Evolutionary conservation across 192 early-diverging fungal genomes (phyloP).

Genomic region (Coemansia sp.): DNA sequence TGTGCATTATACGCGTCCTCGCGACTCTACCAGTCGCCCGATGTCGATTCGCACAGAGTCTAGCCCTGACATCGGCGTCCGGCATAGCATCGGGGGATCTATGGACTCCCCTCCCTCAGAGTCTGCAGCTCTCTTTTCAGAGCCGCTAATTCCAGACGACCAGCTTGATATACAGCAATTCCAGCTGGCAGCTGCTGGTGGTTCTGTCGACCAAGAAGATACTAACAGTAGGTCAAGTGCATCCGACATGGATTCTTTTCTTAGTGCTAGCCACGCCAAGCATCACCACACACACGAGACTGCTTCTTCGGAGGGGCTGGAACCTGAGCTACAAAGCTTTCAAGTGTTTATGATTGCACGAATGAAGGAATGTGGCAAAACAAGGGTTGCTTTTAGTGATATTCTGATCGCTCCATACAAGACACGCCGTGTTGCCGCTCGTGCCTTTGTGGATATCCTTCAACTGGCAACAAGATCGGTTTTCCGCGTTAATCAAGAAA

Average conservation of each 20-base stretch:
- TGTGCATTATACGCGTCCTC: constrained; percentile 1
- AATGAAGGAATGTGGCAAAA: constrained; percentile 9
- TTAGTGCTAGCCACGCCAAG: not conserved
- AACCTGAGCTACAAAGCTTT: constrained; percentile 31
- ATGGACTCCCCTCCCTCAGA: constrained; percentile 11
- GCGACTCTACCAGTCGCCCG: constrained; percentile 3
- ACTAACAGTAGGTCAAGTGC: not conserved
- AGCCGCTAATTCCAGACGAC: constrained; percentile 33
- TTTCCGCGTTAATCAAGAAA: constrained; percentile 22
- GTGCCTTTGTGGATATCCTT: constrained; percentile 43
- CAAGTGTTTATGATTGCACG: constrained; percentile 19
- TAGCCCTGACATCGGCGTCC: constrained; percentile 9
- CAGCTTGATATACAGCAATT: constrained; percentile 40
- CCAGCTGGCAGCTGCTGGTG: constrained; percentile 26
- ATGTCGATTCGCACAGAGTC: constrained; percentile 23
- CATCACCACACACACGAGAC: not conserved
- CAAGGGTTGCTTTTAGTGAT: constrained; percentile 18
- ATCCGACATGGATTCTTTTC: constrained; percentile 33
- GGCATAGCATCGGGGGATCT: constrained; percentile 2
- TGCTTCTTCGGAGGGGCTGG: constrained; percentile 8
- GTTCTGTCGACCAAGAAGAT: not conserved
- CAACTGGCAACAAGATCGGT: constrained; percentile 38
- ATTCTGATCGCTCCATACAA: constrained; percentile 23
- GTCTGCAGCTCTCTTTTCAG: constrained; percentile 27
- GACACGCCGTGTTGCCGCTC: constrained; percentile 35